A percentile compares a stretch with the other conserved stretches of the same genome.
These are phyloP conservation scores for Mrakiaceae sp. DNA, from an alignment of 1,284 basidiomycete genomes.

Conservation along the genomic window DNA sequence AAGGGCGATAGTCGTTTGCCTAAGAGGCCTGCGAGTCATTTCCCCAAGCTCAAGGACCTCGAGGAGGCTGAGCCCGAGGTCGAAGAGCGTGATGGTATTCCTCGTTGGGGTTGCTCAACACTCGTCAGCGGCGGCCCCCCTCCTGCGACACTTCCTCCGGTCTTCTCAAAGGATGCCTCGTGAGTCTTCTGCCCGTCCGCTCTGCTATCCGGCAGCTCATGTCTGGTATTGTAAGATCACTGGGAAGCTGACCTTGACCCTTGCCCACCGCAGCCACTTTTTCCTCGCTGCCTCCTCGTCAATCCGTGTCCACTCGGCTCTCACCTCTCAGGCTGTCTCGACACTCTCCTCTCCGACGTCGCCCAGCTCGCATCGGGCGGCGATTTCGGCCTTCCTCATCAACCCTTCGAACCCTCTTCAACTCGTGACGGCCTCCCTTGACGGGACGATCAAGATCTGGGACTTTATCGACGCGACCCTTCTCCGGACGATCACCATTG, in stretches of 20 bases:
- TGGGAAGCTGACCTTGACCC: not conserved
- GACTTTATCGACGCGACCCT: slow-evolving; percentile 80
- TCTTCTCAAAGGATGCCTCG: slow-evolving; percentile 2
- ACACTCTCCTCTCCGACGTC: slow-evolving; percentile 49
- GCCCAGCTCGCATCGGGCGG: slow-evolving; percentile 40
- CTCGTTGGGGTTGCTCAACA: no score
- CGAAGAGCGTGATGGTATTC: no score
- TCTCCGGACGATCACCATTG: slow-evolving; percentile 58
- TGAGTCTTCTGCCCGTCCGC: not conserved
- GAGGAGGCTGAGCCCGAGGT: no score
- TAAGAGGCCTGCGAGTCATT: no score
- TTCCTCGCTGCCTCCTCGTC: slow-evolving; percentile 6
- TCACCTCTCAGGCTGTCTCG: slow-evolving; percentile 66
- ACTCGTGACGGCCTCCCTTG: slow-evolving; percentile 70
- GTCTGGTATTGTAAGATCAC: no score
- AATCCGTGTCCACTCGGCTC: slow-evolving; percentile 66
- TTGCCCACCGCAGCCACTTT: slow-evolving; percentile 3
- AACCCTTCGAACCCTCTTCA: slow-evolving; percentile 83
- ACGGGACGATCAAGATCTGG: slow-evolving; percentile 81
- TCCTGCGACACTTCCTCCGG: not conserved
- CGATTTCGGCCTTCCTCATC: slow-evolving; percentile 63
- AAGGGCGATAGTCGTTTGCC: no score
- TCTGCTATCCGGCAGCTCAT: no score
- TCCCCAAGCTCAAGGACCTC: no score
- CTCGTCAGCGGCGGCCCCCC: no score